A percentile compares a stretch with the other conserved stretches of the same genome.
phyloP scores from a whole-genome alignment of 75 land plant genomes.

The Pinus taeda region DNA sequence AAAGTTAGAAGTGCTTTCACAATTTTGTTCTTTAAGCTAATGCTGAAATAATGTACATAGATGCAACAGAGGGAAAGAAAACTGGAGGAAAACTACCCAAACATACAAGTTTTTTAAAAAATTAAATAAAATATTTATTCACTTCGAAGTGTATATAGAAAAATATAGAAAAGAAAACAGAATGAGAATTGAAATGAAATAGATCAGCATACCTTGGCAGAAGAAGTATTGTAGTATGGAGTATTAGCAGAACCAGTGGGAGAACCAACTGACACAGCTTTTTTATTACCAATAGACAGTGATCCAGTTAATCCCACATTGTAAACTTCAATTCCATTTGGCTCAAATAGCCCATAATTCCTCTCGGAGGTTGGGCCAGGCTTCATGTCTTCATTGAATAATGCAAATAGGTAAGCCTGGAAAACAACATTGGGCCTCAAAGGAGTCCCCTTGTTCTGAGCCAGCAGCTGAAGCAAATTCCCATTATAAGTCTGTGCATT shows the following conservation, averaged over 20 bases:
- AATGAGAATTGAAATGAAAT: not conserved
- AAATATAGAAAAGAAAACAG: not conserved
- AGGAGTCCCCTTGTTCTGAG: constrained; percentile 47
- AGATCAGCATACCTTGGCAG: not conserved
- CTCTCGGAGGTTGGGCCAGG: constrained; percentile 57
- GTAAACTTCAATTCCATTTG: constrained; percentile 34
- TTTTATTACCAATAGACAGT: not conserved
- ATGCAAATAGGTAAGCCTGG: constrained; percentile 60
- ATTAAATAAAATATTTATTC: no score
- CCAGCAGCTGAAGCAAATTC: constrained; percentile 36
- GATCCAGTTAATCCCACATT: constrained; percentile 9
- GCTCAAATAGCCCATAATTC: constrained; percentile 58
- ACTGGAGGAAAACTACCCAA: no score
- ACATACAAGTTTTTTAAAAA: no score
- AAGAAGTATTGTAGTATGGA: not conserved
- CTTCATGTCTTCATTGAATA: constrained; percentile 76
- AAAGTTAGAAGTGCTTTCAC: not conserved
- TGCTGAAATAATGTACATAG: no score
- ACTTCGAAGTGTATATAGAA: no score
- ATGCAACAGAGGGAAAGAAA: no score
- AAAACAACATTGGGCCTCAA: constrained; percentile 33
- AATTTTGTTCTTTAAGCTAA: not conserved
- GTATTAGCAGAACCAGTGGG: not conserved
- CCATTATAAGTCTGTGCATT: constrained; percentile 47
- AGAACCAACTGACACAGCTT: not conserved